phyloP scores from a whole-genome alignment of 805 yeast species.

The Schizosaccharomyces osmophilus region DNA sequence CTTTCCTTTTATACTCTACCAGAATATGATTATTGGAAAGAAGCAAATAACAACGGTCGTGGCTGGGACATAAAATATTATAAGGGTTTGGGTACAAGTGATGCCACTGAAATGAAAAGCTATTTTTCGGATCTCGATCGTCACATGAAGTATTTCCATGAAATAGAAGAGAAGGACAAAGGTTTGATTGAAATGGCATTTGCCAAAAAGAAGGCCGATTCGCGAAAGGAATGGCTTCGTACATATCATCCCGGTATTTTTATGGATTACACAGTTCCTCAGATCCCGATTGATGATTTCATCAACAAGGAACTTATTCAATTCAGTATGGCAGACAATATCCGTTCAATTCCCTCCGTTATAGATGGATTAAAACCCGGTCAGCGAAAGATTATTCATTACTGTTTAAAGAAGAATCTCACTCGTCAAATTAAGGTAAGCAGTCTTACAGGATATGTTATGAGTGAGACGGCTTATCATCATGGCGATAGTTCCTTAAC shows the following conservation, averaged over 20 bases:
- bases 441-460: constrained; percentile 69
- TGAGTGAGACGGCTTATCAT: constrained; percentile 77
- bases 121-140: constrained; percentile 66
- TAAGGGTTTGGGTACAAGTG: constrained; percentile 94
- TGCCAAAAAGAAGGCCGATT: constrained; percentile 85
- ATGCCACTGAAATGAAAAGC: constrained; percentile 57
- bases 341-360: constrained; percentile 82
- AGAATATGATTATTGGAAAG: constrained; percentile 85
- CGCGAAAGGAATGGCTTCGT: constrained; percentile 89
- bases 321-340: constrained; percentile 89
- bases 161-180: constrained; percentile 49
- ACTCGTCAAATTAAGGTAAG: constrained; percentile 65
- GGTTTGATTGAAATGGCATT: constrained; percentile 72
- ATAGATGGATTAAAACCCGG: constrained; percentile 94
- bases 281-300: constrained; percentile 77
- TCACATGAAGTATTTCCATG: constrained; percentile 67
- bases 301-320: constrained; percentile 85
- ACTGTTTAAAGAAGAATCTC: constrained; percentile 62
- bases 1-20: constrained; percentile 84
- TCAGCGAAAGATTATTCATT: constrained; percentile 78
- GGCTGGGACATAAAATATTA: constrained; percentile 87
- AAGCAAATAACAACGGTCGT: constrained; percentile 43
- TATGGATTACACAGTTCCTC: constrained; percentile 48
- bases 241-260: constrained; percentile 80
- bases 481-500: constrained; percentile 80